Base-by-base conservation (phyloP, 2,329 filamentous ascomycete species). In the Pestalotiopsis sp. region DNA sequence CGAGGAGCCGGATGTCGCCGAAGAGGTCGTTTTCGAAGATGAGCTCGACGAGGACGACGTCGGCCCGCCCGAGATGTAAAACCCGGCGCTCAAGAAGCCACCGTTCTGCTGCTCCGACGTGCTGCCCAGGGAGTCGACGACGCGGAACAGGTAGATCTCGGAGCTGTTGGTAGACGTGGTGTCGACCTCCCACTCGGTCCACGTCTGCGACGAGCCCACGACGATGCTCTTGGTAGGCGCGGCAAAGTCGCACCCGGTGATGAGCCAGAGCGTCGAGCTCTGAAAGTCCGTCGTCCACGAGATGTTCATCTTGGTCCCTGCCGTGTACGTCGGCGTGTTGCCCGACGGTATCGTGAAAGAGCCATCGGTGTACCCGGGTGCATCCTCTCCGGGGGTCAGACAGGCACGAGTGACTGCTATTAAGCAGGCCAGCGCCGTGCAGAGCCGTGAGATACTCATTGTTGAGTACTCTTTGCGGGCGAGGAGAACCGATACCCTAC, bases 231-330 rank as follows among this genome's bases (percentile, higher is more conserved):
- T 69, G 71, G 73, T 63, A 5, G 71, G 74, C 2, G 61, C n/a
- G n/a, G 64, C 68, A 65, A 70, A 75, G 2, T 67, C 57, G 68
- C 72, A 75, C 13, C 69, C 71, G 17, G 65, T 65, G 7, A 76
- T 75, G 12, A 75, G 70, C 66, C 72, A 76, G 41, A 76, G 68
- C 67, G 72, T 74, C 17, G 73, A 72, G 4, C 71, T 74, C n/a
- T 73, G 70, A 20, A 72, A 76, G 12, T 58, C 57, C 4, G 72
- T 73, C 31, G 69, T 45, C 73, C 73, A 75, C 74, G 69, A 45
- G 74, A 58, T 58, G 20, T 58, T 75, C 73, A 75, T 72, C 60
- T 69, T 70, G 23, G 70, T 64, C 27, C 73, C 73, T n/a, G 69
- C 13, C 14, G 23, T 58, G 49, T 75, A 75, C 4, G 68, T 69